Percentiles rank a stretch among this genome's conserved stretches.
Conservation (phyloP, 768 basidiomycete genomes). For the Lactarius psammicola region DNA sequence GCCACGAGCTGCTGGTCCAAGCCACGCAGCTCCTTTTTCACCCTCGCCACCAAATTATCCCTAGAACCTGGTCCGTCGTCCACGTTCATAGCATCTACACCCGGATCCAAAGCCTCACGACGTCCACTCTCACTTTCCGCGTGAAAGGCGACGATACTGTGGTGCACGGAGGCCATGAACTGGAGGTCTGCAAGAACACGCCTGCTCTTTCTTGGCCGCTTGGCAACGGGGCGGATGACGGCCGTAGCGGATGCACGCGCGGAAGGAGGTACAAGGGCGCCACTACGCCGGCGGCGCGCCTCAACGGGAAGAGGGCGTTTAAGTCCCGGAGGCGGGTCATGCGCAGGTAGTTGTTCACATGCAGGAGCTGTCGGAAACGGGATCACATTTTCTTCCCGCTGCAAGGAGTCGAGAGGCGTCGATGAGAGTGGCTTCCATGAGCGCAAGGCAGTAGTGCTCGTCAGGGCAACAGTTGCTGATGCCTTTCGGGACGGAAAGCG, state of each 20-base stretch:
- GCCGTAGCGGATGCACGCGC: conserved; percentile 2
- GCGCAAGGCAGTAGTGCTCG: conserved; percentile 22
- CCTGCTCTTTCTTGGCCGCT: conserved; percentile 28
- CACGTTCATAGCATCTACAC: conserved; percentile 9
- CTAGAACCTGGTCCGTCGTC: conserved; percentile 8
- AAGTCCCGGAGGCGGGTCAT: conserved; percentile 12
- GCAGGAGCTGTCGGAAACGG: conserved; percentile 13
- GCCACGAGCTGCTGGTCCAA: conserved; percentile 23
- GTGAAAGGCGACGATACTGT: conserved; percentile 25
- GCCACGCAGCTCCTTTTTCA: conserved; percentile 15
- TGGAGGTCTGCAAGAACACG: conserved; percentile 28
- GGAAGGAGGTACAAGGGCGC: conserved; percentile 21
- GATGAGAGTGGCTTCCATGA: conserved; percentile 14
- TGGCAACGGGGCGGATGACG: conserved; percentile 19
- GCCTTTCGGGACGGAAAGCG: conserved; percentile 25
- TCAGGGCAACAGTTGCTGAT: conserved; percentile 25
- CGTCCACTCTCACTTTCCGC: background rate
- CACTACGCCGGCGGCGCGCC: conserved; percentile 19
- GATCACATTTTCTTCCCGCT: conserved; percentile 12
- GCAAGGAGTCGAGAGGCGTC: background rate
- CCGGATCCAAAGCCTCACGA: background rate
- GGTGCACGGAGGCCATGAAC: conserved; percentile 26
- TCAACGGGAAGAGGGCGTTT: conserved; percentile 23
- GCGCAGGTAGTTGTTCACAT: background rate
- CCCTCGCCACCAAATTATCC: conserved; percentile 1